Conservation (phyloP, 140 eudicot genomes). For the Bidens hawaiensis region DNA sequence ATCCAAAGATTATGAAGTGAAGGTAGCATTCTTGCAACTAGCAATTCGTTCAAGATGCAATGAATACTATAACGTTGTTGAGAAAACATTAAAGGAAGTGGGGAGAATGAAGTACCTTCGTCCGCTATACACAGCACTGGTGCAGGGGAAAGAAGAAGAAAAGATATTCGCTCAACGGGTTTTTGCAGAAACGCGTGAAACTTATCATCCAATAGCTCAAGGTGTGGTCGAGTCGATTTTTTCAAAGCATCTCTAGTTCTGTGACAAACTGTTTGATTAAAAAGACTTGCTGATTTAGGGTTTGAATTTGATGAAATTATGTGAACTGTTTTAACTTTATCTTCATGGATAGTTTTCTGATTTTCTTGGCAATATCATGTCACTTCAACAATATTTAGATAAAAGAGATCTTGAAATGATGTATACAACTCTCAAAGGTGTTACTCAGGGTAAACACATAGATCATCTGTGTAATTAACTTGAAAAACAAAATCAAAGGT, state of each 20-base stretch:
- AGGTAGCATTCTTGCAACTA: constrained; percentile 87
- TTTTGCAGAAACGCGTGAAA: constrained; percentile 72
- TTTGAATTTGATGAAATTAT: not conserved
- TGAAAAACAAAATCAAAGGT: too few species aligned
- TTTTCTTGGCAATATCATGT: not conserved
- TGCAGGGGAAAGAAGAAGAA: constrained; percentile 81
- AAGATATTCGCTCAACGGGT: constrained; percentile 81
- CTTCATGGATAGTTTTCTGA: not conserved
- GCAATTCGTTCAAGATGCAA: constrained; percentile 70
- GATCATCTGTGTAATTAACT: too few species aligned
- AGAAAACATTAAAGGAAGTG: constrained; percentile 90
- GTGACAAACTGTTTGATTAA: not conserved
- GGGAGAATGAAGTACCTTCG: constrained; percentile 95
- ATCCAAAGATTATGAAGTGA: constrained; percentile 91
- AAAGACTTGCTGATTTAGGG: constrained; percentile 1
- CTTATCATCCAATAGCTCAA: constrained; percentile 94
- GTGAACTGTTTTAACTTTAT: constrained; percentile 4
- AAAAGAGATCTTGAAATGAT: too few species aligned
- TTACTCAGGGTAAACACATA: too few species aligned
- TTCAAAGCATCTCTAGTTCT: constrained; percentile 52
- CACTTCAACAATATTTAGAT: not conserved
- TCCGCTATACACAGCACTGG: constrained; percentile 74
- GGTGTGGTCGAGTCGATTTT: constrained; percentile 91
- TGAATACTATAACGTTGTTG: constrained; percentile 72
- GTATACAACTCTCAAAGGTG: too few species aligned